Evolutionary conservation across 2,329 filamentous ascomycete genomes (phyloP), one percentile per base, ranked within the genome.

Genomic region (Blastomyces emzantsi): DNA sequence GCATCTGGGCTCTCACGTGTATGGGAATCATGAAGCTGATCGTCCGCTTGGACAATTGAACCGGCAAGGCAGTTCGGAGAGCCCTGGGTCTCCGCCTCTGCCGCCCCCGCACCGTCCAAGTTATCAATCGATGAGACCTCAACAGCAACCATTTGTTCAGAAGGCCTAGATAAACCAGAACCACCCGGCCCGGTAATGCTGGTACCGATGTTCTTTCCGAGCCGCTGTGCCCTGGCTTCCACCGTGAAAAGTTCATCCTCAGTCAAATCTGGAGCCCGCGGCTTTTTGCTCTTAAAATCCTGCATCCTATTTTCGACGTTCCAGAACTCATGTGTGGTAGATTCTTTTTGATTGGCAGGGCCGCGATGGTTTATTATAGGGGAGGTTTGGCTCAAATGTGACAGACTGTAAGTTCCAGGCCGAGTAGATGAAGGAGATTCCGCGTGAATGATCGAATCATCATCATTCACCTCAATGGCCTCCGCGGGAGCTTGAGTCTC

Each of bases 1-100:
- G 74, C 76, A 69, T 78, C 76, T 5, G 75, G 69, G 62, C 76
- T 78, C 49, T 77, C 76, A 49, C 70, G 68, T 28, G 39, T 30
- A n/a, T 62, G 58, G 22, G 47, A 54, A 51, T 33, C 39, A n/a
- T 19, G 62, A 22, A 9, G 62, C 36, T 63, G 55, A 2, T 39
- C 62, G 58, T 66, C 62, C 3, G 52, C 61, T 19, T 51, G 28
- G 39, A 62, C n/a, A 33, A 47, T 58, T 49, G 52, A 30, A 25
- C 11, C 25, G 22, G 25, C 28, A 19, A 63, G 45, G 7, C 28
- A 58, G n/a, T 17, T n/a, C n/a, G 33, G 4, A 8, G 36, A 11
- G 8, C 25, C n/a, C 8, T 47, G 56, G 1, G 59, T 19, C 33
- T 45, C 61, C 5, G 47, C 22, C 7, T 13, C n/a, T 15, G 11